Evolutionary conservation across 768 basidiomycete genomes (phyloP).

Genomic region (Russula brevipes): DNA sequence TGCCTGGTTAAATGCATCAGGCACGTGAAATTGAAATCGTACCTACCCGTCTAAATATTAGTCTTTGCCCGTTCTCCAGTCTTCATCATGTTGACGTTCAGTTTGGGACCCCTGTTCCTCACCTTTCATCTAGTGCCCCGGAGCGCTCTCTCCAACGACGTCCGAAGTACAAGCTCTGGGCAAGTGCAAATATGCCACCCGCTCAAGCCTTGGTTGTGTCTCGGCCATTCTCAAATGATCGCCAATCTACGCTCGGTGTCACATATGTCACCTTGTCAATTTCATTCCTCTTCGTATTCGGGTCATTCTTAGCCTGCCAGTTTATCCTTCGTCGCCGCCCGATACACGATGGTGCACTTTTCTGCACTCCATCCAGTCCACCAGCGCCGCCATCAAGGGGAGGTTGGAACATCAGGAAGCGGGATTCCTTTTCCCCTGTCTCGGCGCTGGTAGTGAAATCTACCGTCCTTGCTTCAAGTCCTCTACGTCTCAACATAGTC

Average conservation of each 20-base stretch:
- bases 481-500: slow-evolving; percentile 7
- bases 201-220: background rate
- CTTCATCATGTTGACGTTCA: background rate
- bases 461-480: slow-evolving; percentile 17
- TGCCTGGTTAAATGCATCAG: background rate
- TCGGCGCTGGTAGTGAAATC: slow-evolving; percentile 14
- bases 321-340: background rate
- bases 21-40: slow-evolving; percentile 6
- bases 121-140: background rate
- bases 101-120: background rate
- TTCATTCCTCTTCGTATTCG: background rate
- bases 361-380: background rate
- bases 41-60: slow-evolving; percentile 1
- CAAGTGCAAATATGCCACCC: slow-evolving; percentile 14
- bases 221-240: background rate
- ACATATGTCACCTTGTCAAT: slow-evolving; percentile 2
- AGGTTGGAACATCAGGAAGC: background rate
- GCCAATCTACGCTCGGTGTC: background rate
- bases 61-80: background rate
- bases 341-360: background rate
- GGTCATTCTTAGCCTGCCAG: background rate
- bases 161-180: background rate
- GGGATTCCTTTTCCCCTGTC: slow-evolving; percentile 1
- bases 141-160: background rate
- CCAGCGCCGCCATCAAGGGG: background rate